Evolutionary conservation across 768 basidiomycete genomes (phyloP).

Genomic region (Rhizopogon roseolus): DNA sequence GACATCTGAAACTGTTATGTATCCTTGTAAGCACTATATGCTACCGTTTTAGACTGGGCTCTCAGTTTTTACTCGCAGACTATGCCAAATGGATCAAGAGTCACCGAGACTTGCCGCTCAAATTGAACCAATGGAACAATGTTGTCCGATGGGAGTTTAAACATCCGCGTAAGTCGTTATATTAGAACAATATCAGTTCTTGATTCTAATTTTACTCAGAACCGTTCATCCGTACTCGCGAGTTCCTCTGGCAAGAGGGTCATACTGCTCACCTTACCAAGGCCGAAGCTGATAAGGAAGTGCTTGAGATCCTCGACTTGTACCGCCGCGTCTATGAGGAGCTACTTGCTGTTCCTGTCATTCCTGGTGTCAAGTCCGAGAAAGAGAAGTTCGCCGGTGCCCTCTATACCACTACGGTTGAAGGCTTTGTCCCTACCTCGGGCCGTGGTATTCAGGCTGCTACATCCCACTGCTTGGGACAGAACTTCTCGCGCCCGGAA

Average conservation of each 20-base stretch:
- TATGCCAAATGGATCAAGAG: conserved; percentile 99
- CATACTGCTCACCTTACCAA: conserved; percentile 94
- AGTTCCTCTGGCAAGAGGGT: conserved; percentile 99
- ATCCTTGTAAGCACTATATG: conserved; percentile 67
- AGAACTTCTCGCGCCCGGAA: conserved; percentile 92
- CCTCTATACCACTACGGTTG: conserved; percentile 95
- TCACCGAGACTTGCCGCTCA: conserved; percentile 94
- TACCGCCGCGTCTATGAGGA: conserved; percentile 96
- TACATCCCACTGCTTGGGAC: conserved; percentile 97
- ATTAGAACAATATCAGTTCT: neutral
- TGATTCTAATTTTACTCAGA: conserved; percentile 39
- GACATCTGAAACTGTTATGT: conserved; percentile 99
- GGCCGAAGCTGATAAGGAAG: conserved; percentile 86
- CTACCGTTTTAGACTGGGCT: neutral
- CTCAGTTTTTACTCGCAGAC: conserved; percentile 41
- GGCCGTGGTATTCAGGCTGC: conserved; percentile 97
- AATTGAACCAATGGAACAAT: conserved; percentile 98
- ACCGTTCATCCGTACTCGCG: conserved; percentile 97
- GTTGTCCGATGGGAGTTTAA: conserved; percentile 99
- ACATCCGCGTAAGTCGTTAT: conserved; percentile 71
- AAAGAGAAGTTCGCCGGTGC: conserved; percentile 99
- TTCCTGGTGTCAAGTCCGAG: conserved; percentile 95
- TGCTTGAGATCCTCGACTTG: conserved; percentile 89
- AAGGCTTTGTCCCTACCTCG: conserved; percentile 95
- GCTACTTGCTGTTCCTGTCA: conserved; percentile 94